These are phyloP conservation scores for Russula compacta DNA, from an alignment of 768 basidiomycete species.

Conservation along the genomic window DNA sequence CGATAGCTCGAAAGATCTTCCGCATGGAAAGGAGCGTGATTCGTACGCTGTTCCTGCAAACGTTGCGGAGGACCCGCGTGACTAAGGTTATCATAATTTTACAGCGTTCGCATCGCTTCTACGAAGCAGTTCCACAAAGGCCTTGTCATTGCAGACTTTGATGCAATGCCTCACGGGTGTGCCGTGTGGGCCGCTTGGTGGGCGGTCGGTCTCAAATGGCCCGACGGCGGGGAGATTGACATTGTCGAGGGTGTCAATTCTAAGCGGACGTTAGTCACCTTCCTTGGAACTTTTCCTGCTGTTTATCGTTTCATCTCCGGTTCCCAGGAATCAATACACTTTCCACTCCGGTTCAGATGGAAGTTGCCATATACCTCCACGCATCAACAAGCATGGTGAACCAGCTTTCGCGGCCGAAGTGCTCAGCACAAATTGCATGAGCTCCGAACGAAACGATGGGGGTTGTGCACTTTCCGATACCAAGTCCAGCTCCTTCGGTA, in stretches of 20 bases:
- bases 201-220: not conserved
- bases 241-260: slow-evolving; percentile 22
- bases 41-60: slow-evolving; percentile 3
- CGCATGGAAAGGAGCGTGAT: not conserved
- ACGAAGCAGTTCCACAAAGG: not conserved
- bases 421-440: not conserved
- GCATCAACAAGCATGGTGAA: not conserved
- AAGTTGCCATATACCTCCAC: not conserved
- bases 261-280: not conserved
- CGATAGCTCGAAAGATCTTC: slow-evolving; percentile 1
- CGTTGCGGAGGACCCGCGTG: not conserved
- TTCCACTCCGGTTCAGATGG: not conserved
- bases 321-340: slow-evolving; percentile 8
- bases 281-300: no score
- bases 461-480: slow-evolving; percentile 4
- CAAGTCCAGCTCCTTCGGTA: not conserved
- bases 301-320: not conserved
- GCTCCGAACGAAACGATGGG: not conserved
- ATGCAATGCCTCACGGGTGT: slow-evolving; percentile 8
- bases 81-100: not conserved
- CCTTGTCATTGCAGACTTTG: not conserved
- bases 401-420: not conserved
- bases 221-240: slow-evolving; percentile 25
- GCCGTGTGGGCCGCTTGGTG: not conserved
- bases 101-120: not conserved